Evolutionary conservation across 805 yeast species (phyloP).

Genomic region (Hanseniaspora occidentalis): DNA sequence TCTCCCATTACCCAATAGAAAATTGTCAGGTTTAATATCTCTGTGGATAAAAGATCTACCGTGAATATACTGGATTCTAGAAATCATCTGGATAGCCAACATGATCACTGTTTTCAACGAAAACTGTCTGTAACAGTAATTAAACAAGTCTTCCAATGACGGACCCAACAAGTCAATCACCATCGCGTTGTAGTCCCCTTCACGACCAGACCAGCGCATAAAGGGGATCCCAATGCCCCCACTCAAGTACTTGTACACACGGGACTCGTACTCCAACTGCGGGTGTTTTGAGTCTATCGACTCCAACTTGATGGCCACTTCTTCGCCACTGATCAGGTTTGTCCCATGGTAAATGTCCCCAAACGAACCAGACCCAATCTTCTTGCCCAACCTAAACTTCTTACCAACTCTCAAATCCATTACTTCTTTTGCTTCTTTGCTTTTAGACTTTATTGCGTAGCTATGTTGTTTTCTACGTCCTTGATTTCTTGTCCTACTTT

Average conservation of each 20-base stretch:
- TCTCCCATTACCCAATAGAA: slow-evolving; percentile 77
- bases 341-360: slow-evolving; percentile 94
- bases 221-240: slow-evolving; percentile 98
- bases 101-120: slow-evolving; percentile 86
- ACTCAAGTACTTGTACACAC: slow-evolving; percentile 84
- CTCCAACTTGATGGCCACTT: slow-evolving; percentile 93
- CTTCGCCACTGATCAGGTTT: slow-evolving; percentile 90
- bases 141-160: slow-evolving; percentile 86
- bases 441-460: neutral
- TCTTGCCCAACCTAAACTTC: slow-evolving; percentile 86
- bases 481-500: neutral
- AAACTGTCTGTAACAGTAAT: slow-evolving; percentile 89
- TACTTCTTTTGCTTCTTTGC: neutral
- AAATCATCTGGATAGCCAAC: slow-evolving; percentile 86
- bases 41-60: slow-evolving; percentile 85
- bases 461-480: neutral
- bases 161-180: slow-evolving; percentile 95
- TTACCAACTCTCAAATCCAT: slow-evolving; percentile 85
- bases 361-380: slow-evolving; percentile 93
- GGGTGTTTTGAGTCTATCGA: slow-evolving; percentile 88
- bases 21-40: slow-evolving; percentile 79
- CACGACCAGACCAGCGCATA: slow-evolving; percentile 94
- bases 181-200: slow-evolving; percentile 93
- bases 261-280: slow-evolving; percentile 91
- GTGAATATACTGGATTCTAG: slow-evolving; percentile 90